Percentiles rank a stretch among this genome's conserved stretches.
Evolutionary conservation across 768 basidiomycete species (phyloP).

Genomic region (Tylopilus rubrobrunneus): DNA sequence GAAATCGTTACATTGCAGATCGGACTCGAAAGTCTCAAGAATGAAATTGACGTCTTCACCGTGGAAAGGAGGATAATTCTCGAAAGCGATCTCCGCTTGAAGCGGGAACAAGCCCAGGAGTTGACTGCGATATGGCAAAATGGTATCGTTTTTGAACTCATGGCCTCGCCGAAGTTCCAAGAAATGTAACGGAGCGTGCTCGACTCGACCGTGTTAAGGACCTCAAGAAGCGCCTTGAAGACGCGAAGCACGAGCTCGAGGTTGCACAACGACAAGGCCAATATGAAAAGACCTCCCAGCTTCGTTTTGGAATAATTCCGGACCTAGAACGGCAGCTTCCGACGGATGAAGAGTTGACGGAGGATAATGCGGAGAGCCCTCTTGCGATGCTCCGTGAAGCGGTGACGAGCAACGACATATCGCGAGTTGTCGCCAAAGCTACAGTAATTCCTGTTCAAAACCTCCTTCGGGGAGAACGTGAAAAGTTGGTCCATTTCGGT

Average conservation of each 20-base stretch:
- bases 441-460: slow-evolving; percentile 92
- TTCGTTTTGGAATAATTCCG: slow-evolving; percentile 83
- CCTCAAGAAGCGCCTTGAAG: slow-evolving; percentile 71
- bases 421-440: slow-evolving; percentile 80
- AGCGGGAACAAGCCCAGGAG: slow-evolving; percentile 58
- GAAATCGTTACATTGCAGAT: slow-evolving; percentile 86
- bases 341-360: slow-evolving; percentile 41
- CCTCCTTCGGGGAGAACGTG: slow-evolving; percentile 82
- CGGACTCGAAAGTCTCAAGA: slow-evolving; percentile 85
- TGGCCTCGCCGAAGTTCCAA: not conserved
- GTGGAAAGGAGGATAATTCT: slow-evolving; percentile 68
- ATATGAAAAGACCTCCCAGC: slow-evolving; percentile 76
- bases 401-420: slow-evolving; percentile 86
- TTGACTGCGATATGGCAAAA: slow-evolving; percentile 71
- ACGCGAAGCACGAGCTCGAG: slow-evolving; percentile 82
- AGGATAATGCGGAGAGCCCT: slow-evolving; percentile 38
- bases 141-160: slow-evolving; percentile 34
- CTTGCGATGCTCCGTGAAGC: slow-evolving; percentile 76
- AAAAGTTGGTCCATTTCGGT: slow-evolving; percentile 83
- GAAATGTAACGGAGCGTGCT: slow-evolving; percentile 48
- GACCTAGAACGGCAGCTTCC: slow-evolving; percentile 73
- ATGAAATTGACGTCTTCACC: slow-evolving; percentile 81
- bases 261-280: slow-evolving; percentile 88
- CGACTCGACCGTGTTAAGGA: slow-evolving; percentile 68
- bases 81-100: slow-evolving; percentile 56